Evolutionary conservation across 129 eudicot species (phyloP), one percentile per base, ranked within the genome.

Genomic region (Artemisia annua): DNA sequence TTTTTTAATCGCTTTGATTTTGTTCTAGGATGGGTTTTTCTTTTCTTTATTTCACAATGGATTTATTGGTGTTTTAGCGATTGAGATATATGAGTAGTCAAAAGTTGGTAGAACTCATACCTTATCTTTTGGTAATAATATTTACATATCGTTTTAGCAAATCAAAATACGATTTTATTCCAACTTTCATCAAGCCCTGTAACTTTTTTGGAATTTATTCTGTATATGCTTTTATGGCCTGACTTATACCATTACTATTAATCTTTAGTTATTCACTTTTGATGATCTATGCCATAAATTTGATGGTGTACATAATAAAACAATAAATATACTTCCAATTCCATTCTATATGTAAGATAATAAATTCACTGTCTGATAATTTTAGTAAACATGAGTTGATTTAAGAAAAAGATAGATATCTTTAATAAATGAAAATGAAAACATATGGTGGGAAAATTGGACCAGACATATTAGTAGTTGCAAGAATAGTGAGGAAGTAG

Each of bases 61-160:
- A 49, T 70, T 63, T 5, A 15, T 62, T 70, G 61, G 70, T 63
- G 5, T 77, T 53, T 77, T 60, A 59, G 55, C 22, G 66, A 70
- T 67, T 46, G 24, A 7, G 46, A 39, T 39, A 39, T 39, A 39
- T 10, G 66, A 55, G 66, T 63, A 55, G 51, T 74, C 17, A 4
- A 52, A 75, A 52, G n/a, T 15, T 55, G 46, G 46, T 39, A 53
- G 49, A 64, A 39, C 43, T 74, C 53, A 14, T 52, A 17, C 7
- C 56, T 61, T 39, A 52, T 52, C 48, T 64, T 62, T 75, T 66
- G 58, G 18, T 65, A 77, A 77, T 63, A 61, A 69, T 3, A 49
- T 43, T 49, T 51, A 20, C 22, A 32, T 52, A 51, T 6, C 35
- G 4, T 28, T 58, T 59, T 68, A 48, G 63, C 62, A 48, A 48